A percentile compares a stretch with the other conserved stretches of the same genome.
Conservation (phyloP, 2,329 filamentous ascomycete genomes). For the Ophiognomonia clavigignenti-juglandacearum region DNA sequence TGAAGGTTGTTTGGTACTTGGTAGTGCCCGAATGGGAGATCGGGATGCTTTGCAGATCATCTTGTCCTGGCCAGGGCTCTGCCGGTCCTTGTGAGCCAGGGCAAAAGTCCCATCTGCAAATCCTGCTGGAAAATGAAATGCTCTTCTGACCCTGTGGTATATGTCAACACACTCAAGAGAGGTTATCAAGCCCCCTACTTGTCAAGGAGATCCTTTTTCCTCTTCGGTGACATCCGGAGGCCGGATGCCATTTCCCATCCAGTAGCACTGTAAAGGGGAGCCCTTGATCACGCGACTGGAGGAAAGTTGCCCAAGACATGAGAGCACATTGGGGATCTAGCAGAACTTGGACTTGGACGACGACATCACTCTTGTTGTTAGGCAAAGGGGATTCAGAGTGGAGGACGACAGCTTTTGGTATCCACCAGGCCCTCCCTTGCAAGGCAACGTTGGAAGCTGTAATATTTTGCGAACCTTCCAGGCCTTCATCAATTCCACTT, state of each 20-base stretch:
- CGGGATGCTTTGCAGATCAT: too few relatives aligned
- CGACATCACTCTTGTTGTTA: too few relatives aligned
- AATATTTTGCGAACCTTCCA: slow-evolving; percentile 1
- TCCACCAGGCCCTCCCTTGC: background rate
- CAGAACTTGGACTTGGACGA: too few relatives aligned
- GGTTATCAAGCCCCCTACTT: background rate
- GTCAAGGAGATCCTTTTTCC: background rate
- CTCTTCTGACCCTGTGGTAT: background rate
- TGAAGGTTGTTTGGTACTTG: too few relatives aligned
- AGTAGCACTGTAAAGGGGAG: background rate
- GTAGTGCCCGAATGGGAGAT: too few relatives aligned
- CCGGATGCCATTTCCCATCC: background rate
- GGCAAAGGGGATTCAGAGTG: too few relatives aligned
- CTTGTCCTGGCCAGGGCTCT: too few relatives aligned
- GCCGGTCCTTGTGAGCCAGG: too few relatives aligned
- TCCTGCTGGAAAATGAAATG: too few relatives aligned
- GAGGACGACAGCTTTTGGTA: too few relatives aligned
- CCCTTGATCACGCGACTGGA: background rate
- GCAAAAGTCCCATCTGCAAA: too few relatives aligned
- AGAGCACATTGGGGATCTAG: background rate
- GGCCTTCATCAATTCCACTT: background rate
- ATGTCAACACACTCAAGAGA: background rate
- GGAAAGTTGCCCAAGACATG: background rate
- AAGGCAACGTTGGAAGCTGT: background rate
- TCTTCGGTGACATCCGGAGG: background rate